Conservation (phyloP, 176 grass and related monocot species). For the Puya raimondii region DNA sequence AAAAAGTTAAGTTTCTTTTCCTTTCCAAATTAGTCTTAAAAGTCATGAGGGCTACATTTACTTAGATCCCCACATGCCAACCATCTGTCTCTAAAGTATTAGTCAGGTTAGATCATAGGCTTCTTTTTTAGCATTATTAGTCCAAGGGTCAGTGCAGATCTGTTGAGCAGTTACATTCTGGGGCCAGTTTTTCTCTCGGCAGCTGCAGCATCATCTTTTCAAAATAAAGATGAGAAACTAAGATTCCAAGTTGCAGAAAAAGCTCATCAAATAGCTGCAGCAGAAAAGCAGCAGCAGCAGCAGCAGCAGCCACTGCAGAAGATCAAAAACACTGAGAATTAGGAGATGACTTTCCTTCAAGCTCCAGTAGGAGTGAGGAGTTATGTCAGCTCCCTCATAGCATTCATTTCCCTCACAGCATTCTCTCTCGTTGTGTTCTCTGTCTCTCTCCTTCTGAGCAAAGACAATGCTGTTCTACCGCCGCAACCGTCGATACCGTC, state of each 20-base stretch:
- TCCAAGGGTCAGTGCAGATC: background rate
- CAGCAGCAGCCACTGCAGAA: background rate
- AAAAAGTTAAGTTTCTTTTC: too few relatives aligned
- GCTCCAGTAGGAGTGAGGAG: constrained; percentile 30
- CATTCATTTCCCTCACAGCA: constrained; percentile 31
- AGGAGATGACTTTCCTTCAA: constrained; percentile 32
- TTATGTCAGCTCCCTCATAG: constrained; percentile 36
- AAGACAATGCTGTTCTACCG: constrained; percentile 8
- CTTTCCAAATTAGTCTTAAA: too few relatives aligned
- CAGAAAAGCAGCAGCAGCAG: background rate
- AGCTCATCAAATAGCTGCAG: background rate
- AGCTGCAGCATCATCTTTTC: background rate
- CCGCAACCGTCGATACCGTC: too few relatives aligned
- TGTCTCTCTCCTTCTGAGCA: constrained; percentile 33
- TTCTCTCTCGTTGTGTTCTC: constrained; percentile 55
- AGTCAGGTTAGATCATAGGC: background rate
- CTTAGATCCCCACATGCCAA: background rate
- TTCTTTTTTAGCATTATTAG: background rate
- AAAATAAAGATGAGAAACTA: background rate
- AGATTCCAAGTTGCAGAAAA: background rate
- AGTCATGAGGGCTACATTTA: too few relatives aligned
- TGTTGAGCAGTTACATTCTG: background rate
- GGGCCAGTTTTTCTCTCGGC: background rate
- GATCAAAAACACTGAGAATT: background rate
- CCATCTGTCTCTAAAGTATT: background rate